Base-by-base conservation (phyloP, 805 yeast genomes). In the Kurtzmaniella cleridarum region DNA sequence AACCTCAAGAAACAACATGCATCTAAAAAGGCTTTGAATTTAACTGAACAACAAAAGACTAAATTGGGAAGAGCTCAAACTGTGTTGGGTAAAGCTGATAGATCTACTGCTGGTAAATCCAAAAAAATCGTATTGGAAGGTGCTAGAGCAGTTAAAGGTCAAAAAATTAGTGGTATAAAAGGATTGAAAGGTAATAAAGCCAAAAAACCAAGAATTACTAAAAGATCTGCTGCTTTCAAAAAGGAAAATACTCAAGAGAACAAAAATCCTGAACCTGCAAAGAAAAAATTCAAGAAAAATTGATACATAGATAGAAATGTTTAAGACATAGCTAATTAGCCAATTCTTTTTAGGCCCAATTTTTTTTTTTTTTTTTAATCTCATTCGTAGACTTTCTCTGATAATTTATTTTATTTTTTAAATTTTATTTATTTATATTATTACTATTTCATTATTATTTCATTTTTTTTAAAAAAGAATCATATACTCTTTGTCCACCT, bases 1-100 rank as follows among this genome's bases (percentile, higher is more conserved):
- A 58, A 61, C 55, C 42, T 50, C 41, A 55, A 53, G 50, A 51
- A 50, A 46, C 50, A 51, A 31, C 48, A 43, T 39, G 53, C 59
- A 30, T 37, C 51, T 14, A 45, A 50, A 46, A 46, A 44, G 40
- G 39, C 53, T 7, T 36, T 32, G 8, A 56, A 60, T 23, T 63
- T 85, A 38, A 73, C 75, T 18, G 87, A 82, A 31, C 73, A 74
- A 31, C 93, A 85, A 59, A 84, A 73, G 60, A 83, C 95, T 12
- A 76, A 76, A 51, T 60, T 86, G 29, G 96, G 96, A 28, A 76
- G 96, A 59, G 95, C 93, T 15, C 75, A 74, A 52, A 71, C 77
- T 40, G 70, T 84, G 3, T 69, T 89, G 33, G 91, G 91, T 37
- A 86, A 81, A 55, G 85, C 89, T 38, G 96, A 86, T 56, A 76